Evolutionary conservation across 2,329 filamentous ascomycete species (phyloP).

Genomic region (Phialophora chinensis): DNA sequence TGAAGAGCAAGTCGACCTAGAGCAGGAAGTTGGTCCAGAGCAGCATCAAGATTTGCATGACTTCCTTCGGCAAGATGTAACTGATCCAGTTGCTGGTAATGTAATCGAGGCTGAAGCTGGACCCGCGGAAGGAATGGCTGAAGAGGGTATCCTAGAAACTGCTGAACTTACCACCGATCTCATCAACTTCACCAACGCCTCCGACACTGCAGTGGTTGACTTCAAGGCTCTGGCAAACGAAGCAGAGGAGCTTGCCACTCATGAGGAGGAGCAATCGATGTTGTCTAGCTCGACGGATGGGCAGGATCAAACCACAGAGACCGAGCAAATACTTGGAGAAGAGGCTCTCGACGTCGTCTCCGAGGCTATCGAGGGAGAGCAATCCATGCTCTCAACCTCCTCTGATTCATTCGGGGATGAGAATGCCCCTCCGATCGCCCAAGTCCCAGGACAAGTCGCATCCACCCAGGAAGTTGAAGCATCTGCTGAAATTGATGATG

Average conservation of each 20-base stretch:
- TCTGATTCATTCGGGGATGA: constrained; percentile 1
- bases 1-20: constrained; percentile 46
- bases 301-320: constrained; percentile 50
- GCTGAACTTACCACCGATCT: constrained; percentile 35
- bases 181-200: constrained; percentile 35
- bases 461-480: background rate
- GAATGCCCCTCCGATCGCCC: background rate
- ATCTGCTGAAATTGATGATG: background rate
- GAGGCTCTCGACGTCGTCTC: background rate
- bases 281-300: constrained; percentile 59
- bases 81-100: constrained; percentile 12
- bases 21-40: constrained; percentile 22
- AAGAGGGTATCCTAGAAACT: constrained; percentile 36
- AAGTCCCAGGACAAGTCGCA: background rate
- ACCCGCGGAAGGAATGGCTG: constrained; percentile 15
- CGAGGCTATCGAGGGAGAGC: constrained; percentile 12
- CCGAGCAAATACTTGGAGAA: constrained; percentile 47
- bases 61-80: constrained; percentile 17
- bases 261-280: constrained; percentile 28
- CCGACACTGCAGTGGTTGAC: constrained; percentile 38
- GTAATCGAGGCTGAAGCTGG: constrained; percentile 21
- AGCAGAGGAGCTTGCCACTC: constrained; percentile 31
- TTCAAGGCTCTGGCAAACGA: constrained; percentile 35
- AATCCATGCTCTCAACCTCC: constrained; percentile 4
- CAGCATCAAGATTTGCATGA: constrained; percentile 33